Evolutionary conservation across 1,284 basidiomycete genomes (phyloP), one percentile per base, ranked within the genome.

Genomic region (Malassezia psittaci): DNA sequence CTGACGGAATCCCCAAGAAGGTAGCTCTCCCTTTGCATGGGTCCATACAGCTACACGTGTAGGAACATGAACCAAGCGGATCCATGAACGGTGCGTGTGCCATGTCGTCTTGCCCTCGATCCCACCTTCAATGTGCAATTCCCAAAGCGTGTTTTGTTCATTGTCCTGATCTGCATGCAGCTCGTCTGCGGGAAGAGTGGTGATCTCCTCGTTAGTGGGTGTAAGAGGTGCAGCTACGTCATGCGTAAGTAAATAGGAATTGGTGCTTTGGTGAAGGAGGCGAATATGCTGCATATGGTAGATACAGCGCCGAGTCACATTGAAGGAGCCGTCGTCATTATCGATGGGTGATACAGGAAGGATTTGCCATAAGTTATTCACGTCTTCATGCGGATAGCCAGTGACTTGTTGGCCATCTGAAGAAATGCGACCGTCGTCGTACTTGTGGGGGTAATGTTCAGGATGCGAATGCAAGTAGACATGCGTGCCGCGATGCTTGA

Each of bases 151-250:
- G 43, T 73, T 90, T 21, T 65, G 57, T 47, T 62, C 65, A 24
- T 65, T 54, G 24, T 66, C 59, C 44, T 62, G 63, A 51, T 74
- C 65, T 65, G 90, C 68, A 46, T 91, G 90, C 52, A 66, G 59
- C 48, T 74, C 64, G 65, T 90, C 67, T 43, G 91, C 90, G 51
- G 69, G 60, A 5, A 51, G 32, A 2, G 68, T 70, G 35, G 0
- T 99, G 76, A 98, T 91, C 76, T 99, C 94, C 75, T 96, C 90
- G 76, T 98, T 96, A 38, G 94, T 98, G 9, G 93, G 84, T 86
- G 91, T 94, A 50, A 91, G 82, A 2, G 94, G 88, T 3, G 90
- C 94, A 0, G 94, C 94, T 56, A 99, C 94, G 74, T 99, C 94
- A 73, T 99, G 94, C 1, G 91, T 91, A 45, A 98, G 77, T 39